Base-by-base conservation (phyloP, 257 asterid species). In the Gardenia jasminoides region DNA sequence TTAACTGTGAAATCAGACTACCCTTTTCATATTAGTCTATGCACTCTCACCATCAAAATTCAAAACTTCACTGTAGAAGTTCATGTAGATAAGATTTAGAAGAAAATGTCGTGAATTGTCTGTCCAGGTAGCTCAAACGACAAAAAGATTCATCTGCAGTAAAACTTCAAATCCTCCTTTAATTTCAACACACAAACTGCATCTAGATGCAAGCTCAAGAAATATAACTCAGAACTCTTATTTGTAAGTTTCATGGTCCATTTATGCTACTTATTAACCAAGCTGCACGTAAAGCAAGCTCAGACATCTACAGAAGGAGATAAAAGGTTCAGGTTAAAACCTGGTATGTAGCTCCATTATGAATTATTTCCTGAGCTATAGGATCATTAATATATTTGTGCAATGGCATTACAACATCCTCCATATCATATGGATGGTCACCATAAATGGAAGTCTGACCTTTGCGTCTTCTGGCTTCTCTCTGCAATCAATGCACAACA, bases 291-390 rank as follows among this genome's bases (percentile, higher is more conserved):
- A 12, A 72, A 74, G 50, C 48, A 58, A 70, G 33, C 58, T 59
- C 54, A 75, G 8, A 9, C 12, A 44, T 50, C 47, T 10, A 20
- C n/a, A 48, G 39, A 66, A 77, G 44, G 74, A 81, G 46, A 50
- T 10, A 28, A 12, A 78, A 5, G 75, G 70, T 70, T 62, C 64
- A 69, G 62, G 84, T 22, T 28, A 76, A 76, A 85, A 90, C 99
- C 99, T 96, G 99, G 82, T 91, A 96, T 78, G 97, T 93, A 79
- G 99, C 99, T 72, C 99, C 99, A 72, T 96, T 93, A 82, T 93
- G 97, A 82, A 96, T 83, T 83, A 96, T 83, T 39, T 96, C 99
- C 83, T 30, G 88, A 77, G 96, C 93, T 75, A 89, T 88, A 68
- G 98, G 97, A 83, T 91, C 88, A 77, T 91, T 82, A 56, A 96